phyloP scores from a whole-genome alignment of 202 grass and related monocot species.

The Zoysia matrella region DNA sequence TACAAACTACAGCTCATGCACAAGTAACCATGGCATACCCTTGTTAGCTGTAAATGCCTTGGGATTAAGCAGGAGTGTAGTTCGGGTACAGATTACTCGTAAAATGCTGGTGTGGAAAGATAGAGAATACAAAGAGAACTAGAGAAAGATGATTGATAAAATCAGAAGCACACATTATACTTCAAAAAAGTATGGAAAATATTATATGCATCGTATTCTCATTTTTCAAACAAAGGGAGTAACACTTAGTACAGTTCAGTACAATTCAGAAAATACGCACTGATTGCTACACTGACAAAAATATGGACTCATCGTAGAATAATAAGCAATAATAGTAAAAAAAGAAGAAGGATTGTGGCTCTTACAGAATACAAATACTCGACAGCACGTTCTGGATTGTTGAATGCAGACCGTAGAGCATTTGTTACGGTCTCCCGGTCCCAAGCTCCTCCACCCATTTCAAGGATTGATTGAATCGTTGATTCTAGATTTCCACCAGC shows the following conservation, averaged over 20 bases:
- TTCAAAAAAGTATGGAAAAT: background rate
- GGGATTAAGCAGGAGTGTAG: background rate
- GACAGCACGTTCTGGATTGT: constrained; percentile 91
- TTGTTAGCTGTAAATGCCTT: background rate
- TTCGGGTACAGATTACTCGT: background rate
- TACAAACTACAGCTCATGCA: background rate
- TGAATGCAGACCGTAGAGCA: constrained; percentile 83
- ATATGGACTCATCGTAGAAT: constrained; percentile 4
- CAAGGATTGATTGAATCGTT: constrained; percentile 81
- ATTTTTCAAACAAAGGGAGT: background rate
- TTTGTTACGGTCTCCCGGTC: constrained; percentile 64
- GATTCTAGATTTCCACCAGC: constrained; percentile 68
- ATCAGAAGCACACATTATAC: background rate
- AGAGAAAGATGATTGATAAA: background rate
- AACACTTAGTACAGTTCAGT: background rate
- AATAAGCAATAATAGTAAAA: background rate
- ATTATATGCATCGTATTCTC: background rate
- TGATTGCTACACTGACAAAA: background rate
- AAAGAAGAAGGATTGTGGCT: background rate
- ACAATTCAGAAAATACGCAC: background rate
- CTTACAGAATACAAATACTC: constrained; percentile 98
- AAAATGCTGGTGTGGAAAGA: background rate
- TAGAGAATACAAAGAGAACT: background rate
- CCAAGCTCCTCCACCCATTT: constrained; percentile 92
- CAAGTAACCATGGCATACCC: background rate